These are phyloP conservation scores for Cucumis hystrix DNA, from an alignment of 306 rosid genomes.

Conservation along the genomic window DNA sequence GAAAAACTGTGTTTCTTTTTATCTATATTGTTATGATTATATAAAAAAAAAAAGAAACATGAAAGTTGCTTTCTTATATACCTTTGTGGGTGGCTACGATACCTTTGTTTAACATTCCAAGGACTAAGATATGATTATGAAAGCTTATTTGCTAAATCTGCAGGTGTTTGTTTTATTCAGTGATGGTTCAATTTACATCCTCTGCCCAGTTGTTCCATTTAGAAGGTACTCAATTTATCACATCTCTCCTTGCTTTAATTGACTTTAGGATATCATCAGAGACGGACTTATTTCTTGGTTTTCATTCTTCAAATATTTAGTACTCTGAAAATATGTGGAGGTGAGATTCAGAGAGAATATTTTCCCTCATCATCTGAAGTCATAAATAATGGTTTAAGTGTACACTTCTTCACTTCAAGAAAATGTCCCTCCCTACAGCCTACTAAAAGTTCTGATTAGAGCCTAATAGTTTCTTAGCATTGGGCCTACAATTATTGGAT, in stretches of 20 bases:
- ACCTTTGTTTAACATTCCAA: background rate
- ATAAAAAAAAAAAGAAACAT: too few species aligned
- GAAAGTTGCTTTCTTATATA: background rate
- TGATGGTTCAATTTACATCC: slow-evolving; percentile 70
- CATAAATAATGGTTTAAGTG: background rate
- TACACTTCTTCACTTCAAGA: background rate
- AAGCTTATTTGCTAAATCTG: background rate
- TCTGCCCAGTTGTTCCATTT: slow-evolving; percentile 89
- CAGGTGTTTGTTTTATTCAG: slow-evolving; percentile 85
- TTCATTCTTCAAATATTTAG: background rate
- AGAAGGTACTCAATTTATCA: slow-evolving; percentile 55
- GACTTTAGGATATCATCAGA: background rate
- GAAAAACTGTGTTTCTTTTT: background rate
- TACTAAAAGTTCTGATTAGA: background rate
- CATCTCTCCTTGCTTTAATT: background rate
- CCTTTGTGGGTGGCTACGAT: background rate
- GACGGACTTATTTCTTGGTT: background rate
- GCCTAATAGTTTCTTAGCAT: background rate
- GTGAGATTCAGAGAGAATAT: background rate
- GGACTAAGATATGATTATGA: background rate
- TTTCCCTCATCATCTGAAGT: background rate
- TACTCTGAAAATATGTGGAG: background rate
- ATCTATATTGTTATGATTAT: too few species aligned
- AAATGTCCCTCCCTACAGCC: background rate
- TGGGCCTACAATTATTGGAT: background rate